Evolutionary conservation across 1,284 basidiomycete genomes (phyloP).

Genomic region (Neolentinus lepideus): DNA sequence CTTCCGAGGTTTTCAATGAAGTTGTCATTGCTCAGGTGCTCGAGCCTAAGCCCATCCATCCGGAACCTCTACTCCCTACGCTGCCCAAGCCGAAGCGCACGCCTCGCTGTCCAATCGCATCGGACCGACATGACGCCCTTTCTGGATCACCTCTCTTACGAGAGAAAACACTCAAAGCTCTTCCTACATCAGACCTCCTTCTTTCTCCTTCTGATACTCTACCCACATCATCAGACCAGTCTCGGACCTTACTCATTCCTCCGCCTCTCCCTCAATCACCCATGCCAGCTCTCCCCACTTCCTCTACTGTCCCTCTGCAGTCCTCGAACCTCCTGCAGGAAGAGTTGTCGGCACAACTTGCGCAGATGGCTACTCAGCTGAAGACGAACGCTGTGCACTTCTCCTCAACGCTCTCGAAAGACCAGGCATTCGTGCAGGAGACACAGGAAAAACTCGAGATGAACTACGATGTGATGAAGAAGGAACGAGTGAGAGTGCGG

Average conservation of each 20-base stretch:
- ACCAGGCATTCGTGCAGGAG: constrained; percentile 53
- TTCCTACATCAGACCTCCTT: constrained; percentile 22
- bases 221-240: background rate
- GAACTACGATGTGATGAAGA: constrained; percentile 66
- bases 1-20: background rate
- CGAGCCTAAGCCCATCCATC: constrained; percentile 17
- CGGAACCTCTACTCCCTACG: background rate
- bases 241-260: constrained; percentile 12
- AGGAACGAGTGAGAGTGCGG: constrained; percentile 53
- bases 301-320: constrained; percentile 24
- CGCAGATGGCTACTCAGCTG: constrained; percentile 72
- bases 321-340: constrained; percentile 60
- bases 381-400: constrained; percentile 70
- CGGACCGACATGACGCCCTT: constrained; percentile 13
- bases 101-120: constrained; percentile 20
- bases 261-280: constrained; percentile 11
- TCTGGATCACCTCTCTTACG: constrained; percentile 7
- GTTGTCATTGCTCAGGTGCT: constrained; percentile 5
- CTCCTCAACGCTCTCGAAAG: constrained; percentile 53
- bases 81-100: constrained; percentile 11
- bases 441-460: constrained; percentile 61
- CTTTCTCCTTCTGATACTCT: constrained; percentile 22
- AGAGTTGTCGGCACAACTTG: constrained; percentile 66
- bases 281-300: constrained; percentile 6
- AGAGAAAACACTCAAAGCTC: constrained; percentile 8